Evolutionary conservation across 108 stramenopile species (phyloP).

Genomic region (Aurantiochytrium sp.): DNA sequence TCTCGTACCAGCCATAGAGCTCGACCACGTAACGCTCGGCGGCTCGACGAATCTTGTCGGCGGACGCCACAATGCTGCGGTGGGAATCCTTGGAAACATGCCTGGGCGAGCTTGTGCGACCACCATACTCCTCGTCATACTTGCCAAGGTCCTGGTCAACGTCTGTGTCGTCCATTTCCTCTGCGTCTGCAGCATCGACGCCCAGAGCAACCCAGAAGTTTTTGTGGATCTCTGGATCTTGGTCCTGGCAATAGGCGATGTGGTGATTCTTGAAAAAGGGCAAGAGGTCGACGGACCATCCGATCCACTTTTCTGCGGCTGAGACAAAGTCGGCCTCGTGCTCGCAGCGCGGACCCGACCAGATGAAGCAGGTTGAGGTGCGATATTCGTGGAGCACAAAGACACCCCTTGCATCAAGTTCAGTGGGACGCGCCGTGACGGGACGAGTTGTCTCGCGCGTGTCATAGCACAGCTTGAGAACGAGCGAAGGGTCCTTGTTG

Average conservation of each 20-base stretch:
- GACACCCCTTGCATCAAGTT: neutral
- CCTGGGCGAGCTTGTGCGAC: neutral
- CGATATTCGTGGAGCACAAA: neutral
- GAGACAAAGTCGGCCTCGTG: neutral
- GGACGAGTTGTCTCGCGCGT: neutral
- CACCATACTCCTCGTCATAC: neutral
- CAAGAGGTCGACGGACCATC: neutral
- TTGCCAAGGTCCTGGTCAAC: constrained; percentile 1
- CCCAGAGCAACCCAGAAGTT: neutral
- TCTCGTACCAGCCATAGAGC: neutral
- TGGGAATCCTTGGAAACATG: neutral
- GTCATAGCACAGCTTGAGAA: neutral
- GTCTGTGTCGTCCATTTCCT: neutral
- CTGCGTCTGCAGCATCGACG: neutral
- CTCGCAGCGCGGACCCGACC: neutral
- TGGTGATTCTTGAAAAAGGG: neutral
- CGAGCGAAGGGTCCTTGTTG: neutral
- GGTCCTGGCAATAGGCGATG: neutral
- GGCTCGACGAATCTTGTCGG: neutral
- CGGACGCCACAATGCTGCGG: neutral
- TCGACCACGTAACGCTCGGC: neutral
- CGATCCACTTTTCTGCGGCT: neutral
- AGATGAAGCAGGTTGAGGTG: neutral
- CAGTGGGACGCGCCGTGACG: neutral
- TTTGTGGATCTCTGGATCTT: neutral